Percentiles rank a stretch among this genome's conserved stretches.
These are phyloP conservation scores for Chaetomium strumarium DNA, from an alignment of 2,329 filamentous ascomycete genomes.

Conservation along the genomic window DNA sequence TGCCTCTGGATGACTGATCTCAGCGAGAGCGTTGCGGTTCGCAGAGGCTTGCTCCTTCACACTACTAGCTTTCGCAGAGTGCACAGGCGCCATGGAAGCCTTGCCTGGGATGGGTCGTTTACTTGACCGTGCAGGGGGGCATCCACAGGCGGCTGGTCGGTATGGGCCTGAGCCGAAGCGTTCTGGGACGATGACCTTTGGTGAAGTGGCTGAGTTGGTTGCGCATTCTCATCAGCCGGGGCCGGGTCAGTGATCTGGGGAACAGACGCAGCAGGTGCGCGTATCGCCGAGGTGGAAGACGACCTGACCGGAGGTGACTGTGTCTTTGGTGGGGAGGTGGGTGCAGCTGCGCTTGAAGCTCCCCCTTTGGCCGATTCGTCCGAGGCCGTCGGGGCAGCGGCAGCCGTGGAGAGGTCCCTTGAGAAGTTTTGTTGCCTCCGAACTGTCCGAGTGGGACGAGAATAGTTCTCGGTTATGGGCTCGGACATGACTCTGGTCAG, in stretches of 20 bases:
- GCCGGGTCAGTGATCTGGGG: slow-evolving; percentile 63
- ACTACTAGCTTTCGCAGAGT: slow-evolving; percentile 3
- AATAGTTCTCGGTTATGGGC: slow-evolving; percentile 58
- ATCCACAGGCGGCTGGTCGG: slow-evolving; percentile 30
- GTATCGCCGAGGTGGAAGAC: slow-evolving; percentile 31
- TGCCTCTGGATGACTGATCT: slow-evolving; percentile 61
- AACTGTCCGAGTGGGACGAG: slow-evolving; percentile 48
- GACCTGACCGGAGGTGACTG: slow-evolving; percentile 33
- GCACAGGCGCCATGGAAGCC: slow-evolving; percentile 7
- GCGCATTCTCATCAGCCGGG: slow-evolving; percentile 31
- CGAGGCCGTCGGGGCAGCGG: slow-evolving; percentile 5
- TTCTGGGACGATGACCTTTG: slow-evolving; percentile 52
- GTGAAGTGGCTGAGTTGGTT: slow-evolving; percentile 38
- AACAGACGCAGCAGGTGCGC: slow-evolving; percentile 33
- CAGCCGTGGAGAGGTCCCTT: slow-evolving; percentile 33
- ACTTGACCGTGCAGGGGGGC: slow-evolving; percentile 29
- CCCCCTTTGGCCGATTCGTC: slow-evolving; percentile 16
- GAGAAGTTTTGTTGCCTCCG: slow-evolving; percentile 45
- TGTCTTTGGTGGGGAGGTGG: slow-evolving; percentile 25
- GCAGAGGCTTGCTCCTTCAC: slow-evolving; percentile 15
- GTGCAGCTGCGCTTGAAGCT: slow-evolving; percentile 4
- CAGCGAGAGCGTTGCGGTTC: slow-evolving; percentile 44
- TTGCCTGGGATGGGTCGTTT: slow-evolving; percentile 25
- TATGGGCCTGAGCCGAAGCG: slow-evolving; percentile 39
- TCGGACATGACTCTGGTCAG: slow-evolving; percentile 65